Conservation (phyloP, 1,284 basidiomycete species). For the Cryptococcus sp. region DNA sequence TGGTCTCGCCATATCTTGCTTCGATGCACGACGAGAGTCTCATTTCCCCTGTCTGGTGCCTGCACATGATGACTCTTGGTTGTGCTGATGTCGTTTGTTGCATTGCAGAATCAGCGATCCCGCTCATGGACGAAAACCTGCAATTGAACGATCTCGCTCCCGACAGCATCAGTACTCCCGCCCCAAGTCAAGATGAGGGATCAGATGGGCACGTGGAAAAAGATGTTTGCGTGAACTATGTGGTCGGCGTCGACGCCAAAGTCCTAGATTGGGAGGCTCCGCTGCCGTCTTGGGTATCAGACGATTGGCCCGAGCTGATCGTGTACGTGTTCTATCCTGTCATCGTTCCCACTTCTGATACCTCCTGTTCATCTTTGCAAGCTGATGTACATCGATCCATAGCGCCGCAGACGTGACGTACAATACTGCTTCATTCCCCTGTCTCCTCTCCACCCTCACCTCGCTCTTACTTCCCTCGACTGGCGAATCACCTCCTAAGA, state of each 20-base stretch:
- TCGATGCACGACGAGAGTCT: background rate
- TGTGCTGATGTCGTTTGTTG: background rate
- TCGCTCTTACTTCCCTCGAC: constrained; percentile 26
- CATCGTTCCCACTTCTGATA: background rate
- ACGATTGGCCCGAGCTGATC: constrained; percentile 33
- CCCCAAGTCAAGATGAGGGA: background rate
- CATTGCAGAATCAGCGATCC: constrained; percentile 70
- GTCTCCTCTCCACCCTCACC: constrained; percentile 41
- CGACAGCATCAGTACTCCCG: background rate
- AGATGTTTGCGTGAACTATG: too few species aligned
- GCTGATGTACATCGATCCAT: background rate
- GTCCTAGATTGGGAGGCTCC: constrained; percentile 74
- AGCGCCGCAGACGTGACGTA: constrained; percentile 90
- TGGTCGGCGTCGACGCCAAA: constrained; percentile 55
- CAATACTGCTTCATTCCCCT: constrained; percentile 77
- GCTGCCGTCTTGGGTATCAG: constrained; percentile 58
- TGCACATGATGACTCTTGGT: too few species aligned
- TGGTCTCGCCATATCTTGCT: background rate
- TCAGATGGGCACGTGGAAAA: too few species aligned
- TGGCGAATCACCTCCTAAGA: background rate
- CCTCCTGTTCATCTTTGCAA: background rate
- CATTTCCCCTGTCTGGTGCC: too few species aligned
- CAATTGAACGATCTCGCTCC: constrained; percentile 54
- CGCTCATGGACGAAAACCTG: constrained; percentile 72
- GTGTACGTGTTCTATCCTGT: constrained; percentile 34